A percentile compares a stretch with the other conserved stretches of the same genome.
These are phyloP conservation scores for Aspergillus sparsus DNA, from an alignment of 495 filamentous ascomycete species.

Conservation along the genomic window DNA sequence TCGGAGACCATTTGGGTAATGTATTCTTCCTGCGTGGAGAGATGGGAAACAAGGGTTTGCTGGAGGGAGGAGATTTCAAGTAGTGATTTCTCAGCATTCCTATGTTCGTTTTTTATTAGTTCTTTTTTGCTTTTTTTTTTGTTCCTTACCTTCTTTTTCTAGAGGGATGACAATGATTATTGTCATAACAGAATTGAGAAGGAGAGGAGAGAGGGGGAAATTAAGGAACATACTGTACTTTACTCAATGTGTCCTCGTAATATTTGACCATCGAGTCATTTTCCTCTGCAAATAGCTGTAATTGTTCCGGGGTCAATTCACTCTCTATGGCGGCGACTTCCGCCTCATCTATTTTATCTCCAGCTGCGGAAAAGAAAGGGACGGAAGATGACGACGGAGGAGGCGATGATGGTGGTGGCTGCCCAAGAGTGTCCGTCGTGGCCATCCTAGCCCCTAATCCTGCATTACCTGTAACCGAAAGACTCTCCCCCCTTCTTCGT, in stretches of 20 bases:
- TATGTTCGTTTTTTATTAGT: conserved; percentile 32
- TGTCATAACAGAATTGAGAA: neutral
- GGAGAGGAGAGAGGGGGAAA: neutral
- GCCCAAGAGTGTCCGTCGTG: neutral
- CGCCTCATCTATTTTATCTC: conserved; percentile 37
- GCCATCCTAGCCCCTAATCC: conserved; percentile 5
- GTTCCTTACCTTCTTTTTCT: neutral
- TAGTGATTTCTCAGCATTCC: conserved; percentile 86
- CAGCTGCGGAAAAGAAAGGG: conserved; percentile 19
- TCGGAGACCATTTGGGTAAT: conserved; percentile 90
- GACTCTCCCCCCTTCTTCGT: neutral
- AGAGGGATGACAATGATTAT: neutral
- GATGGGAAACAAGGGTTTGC: conserved; percentile 79
- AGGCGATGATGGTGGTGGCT: too few species aligned
- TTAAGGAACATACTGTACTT: conserved; percentile 71
- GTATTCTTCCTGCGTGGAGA: conserved; percentile 79
- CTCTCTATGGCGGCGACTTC: conserved; percentile 55
- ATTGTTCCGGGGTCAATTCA: conserved; percentile 75
- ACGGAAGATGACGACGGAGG: neutral
- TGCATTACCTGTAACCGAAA: conserved; percentile 13
- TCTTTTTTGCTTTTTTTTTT: neutral
- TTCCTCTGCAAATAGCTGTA: conserved; percentile 90
- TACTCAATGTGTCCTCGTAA: conserved; percentile 86
- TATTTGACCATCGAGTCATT: conserved; percentile 90
- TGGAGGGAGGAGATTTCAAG: conserved; percentile 93